Evolutionary conservation across 1,284 basidiomycete species (phyloP).

Genomic region (Pascua sp.): DNA sequence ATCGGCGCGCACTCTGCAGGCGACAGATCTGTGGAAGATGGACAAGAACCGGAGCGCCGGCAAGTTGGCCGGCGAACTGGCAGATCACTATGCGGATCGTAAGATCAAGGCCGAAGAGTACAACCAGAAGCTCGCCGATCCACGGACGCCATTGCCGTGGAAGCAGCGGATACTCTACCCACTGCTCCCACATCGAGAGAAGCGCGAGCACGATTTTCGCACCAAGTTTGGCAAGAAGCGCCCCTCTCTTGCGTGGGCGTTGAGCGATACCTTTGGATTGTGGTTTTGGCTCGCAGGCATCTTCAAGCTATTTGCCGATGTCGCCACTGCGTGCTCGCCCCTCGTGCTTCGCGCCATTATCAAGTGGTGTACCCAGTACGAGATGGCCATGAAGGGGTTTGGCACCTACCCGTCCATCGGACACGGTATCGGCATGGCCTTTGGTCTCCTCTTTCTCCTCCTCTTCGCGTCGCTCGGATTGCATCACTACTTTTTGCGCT

Average conservation of each 20-base stretch:
- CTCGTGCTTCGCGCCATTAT: constrained; percentile 78
- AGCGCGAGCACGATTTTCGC: constrained; percentile 37
- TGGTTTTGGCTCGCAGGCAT: constrained; percentile 78
- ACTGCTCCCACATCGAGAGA: constrained; percentile 29
- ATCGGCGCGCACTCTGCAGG: constrained; percentile 68
- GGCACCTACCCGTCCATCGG: constrained; percentile 58
- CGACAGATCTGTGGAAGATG: constrained; percentile 78
- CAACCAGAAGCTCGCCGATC: constrained; percentile 60
- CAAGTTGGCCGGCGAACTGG: constrained; percentile 62
- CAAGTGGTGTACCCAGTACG: constrained; percentile 66
- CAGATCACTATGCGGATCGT: constrained; percentile 63
- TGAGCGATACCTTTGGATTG: constrained; percentile 76
- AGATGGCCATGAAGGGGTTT: constrained; percentile 54
- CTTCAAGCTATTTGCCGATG: constrained; percentile 71
- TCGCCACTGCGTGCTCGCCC: constrained; percentile 68
- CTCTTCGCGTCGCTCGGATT: constrained; percentile 64
- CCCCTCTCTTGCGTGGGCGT: constrained; percentile 67
- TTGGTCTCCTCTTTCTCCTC: constrained; percentile 69
- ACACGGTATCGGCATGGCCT: constrained; percentile 67
- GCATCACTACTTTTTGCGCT: constrained; percentile 64
- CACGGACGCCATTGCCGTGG: constrained; percentile 32
- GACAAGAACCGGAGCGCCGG: constrained; percentile 57
- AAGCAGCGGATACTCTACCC: constrained; percentile 29
- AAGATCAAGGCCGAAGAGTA: constrained; percentile 62
- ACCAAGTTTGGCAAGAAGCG: constrained; percentile 59